These are phyloP conservation scores for Phytophthora meadii DNA, from an alignment of 352 stramenopile genomes.

Conservation along the genomic window DNA sequence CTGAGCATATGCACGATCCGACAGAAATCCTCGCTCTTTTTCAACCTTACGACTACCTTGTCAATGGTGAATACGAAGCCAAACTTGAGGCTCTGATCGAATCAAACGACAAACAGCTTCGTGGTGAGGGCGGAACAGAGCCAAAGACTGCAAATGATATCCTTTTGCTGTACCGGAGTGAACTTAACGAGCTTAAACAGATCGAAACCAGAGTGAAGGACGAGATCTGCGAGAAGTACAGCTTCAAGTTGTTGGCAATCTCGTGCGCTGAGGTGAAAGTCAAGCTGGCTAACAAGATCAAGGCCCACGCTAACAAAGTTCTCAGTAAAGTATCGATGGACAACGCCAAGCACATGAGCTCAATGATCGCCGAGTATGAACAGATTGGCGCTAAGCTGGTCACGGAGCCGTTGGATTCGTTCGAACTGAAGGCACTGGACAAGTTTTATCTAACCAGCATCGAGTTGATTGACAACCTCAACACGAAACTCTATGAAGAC, in stretches of 20 bases:
- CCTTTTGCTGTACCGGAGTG: conserved; percentile 51
- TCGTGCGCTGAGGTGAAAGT: conserved; percentile 90
- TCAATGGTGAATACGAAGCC: conserved; percentile 82
- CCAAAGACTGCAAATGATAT: conserved; percentile 47
- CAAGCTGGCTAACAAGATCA: conserved; percentile 78
- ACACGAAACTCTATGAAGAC: conserved; percentile 78
- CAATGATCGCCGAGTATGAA: conserved; percentile 89
- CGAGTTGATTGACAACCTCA: conserved; percentile 73
- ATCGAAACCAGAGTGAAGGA: conserved; percentile 55
- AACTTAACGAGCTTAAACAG: conserved; percentile 61
- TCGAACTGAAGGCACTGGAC: conserved; percentile 90
- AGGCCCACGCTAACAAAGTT: conserved; percentile 71
- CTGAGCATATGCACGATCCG: conserved; percentile 74
- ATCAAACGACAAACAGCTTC: conserved; percentile 28
- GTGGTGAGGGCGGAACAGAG: conserved; percentile 17
- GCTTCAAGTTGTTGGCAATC: conserved; percentile 91
- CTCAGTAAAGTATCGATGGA: conserved; percentile 86
- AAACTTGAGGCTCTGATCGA: conserved; percentile 65
- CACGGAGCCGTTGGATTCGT: conserved; percentile 89
- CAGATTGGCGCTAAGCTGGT: conserved; percentile 89
- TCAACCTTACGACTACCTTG: conserved; percentile 73
- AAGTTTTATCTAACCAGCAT: conserved; percentile 86
- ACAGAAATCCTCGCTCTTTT: conserved; percentile 76
- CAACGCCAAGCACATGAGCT: conserved; percentile 87
- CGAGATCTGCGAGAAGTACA: conserved; percentile 86